Evolutionary conservation across 257 asterid species (phyloP), one percentile per base, ranked within the genome.

Genomic region (Linderniella brevidens): DNA sequence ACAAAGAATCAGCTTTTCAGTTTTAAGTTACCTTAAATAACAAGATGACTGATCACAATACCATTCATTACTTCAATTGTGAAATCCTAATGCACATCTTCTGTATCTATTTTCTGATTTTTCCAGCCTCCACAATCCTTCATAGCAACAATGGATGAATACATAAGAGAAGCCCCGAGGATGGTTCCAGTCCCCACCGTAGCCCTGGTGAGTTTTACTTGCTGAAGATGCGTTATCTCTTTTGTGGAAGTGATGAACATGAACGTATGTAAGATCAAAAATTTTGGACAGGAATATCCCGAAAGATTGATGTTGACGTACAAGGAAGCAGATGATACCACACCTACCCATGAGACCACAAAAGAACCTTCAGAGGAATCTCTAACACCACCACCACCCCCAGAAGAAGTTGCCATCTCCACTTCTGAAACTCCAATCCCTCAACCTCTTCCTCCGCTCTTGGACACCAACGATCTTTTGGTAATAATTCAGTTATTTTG

Each of bases 221-320:
- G 13, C 43, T 3, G 3, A 13, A 3, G 8, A 13, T 17, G 3
- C 15, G 3, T 25, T 2, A 25, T 25, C 32, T 3, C 32, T 25
- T 25, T 2, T 25, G 32, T 25, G 43, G 50, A 40, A n/a, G 37
- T 46, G 44, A 18, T 19, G 37, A 52, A 25, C 53, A 35, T 19
- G 44, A 50, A 44, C 14, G 49, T 52, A 25, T 60, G 46, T 60
- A 2, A 25, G 3, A 25, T 25, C 32, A 25, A 25, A 3, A 25
- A 25, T 25, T 2, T 6, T 25, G 32, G 32, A 25, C 73, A 90
- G 99, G 94, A 90, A 54, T 79, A 80, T 53, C 99, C 96, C 1
- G 96, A 90, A 68, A 75, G 92, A 76, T 82, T 90, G 67, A 73
- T 78, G 87, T 70, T 85, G 71, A 90, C 99, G 10, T 90, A 90